phyloP scores from a whole-genome alignment of 2,329 filamentous ascomycete species.

The Hortaea werneckii region DNA sequence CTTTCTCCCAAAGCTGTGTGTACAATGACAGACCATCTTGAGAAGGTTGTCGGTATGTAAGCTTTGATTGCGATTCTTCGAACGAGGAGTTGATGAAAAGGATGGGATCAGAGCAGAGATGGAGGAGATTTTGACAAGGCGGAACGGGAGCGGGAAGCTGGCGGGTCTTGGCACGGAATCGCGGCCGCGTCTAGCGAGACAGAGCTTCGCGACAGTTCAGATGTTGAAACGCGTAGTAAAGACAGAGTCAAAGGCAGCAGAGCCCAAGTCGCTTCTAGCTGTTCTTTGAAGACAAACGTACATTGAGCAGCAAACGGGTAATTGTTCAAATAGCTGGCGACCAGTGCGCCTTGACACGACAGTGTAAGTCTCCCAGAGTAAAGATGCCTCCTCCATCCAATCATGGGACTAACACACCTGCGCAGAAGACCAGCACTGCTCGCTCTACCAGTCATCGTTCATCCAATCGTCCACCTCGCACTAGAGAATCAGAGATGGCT shows the following conservation, averaged over 20 bases:
- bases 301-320: too few relatives aligned
- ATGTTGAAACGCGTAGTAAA: too few relatives aligned
- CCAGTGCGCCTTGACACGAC: too few relatives aligned
- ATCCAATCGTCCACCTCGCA: not conserved
- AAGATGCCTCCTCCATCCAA: not conserved
- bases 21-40: constrained; percentile 26
- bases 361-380: too few relatives aligned
- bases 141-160: constrained; percentile 10
- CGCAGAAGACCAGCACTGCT: not conserved
- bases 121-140: constrained; percentile 9
- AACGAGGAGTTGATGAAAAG: constrained; percentile 68
- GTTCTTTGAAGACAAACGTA: too few relatives aligned
- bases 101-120: constrained; percentile 15
- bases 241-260: too few relatives aligned
- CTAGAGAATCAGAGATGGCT: constrained; percentile 44
- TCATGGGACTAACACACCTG: constrained; percentile 29
- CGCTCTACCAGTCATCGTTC: too few relatives aligned
- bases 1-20: constrained; percentile 96
- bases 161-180: not conserved
- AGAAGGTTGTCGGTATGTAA: constrained; percentile 65
- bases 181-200: too few relatives aligned
- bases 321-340: too few relatives aligned
- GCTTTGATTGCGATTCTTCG: constrained; percentile 99
- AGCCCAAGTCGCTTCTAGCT: too few relatives aligned
- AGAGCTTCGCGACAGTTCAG: too few relatives aligned